Percentiles rank a stretch among this genome's conserved stretches.
Conservation (phyloP, 1,139 yeast genomes). For the Lodderomyces pseudojiufengensis region DNA sequence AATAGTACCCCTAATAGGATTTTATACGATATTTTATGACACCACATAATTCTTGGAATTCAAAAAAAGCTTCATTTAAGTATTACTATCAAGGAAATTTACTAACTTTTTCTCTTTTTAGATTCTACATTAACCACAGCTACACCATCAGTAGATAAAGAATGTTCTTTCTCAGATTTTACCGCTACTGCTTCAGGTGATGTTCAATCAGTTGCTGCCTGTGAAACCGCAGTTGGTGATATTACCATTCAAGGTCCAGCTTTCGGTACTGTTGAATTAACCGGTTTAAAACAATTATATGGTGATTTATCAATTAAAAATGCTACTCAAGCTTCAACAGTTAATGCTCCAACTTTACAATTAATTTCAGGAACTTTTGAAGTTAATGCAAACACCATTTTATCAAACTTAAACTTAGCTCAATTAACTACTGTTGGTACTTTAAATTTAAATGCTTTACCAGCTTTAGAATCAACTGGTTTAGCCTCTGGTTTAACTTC, state of each 20-base stretch:
- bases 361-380: conserved; percentile 69
- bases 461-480: conserved; percentile 69
- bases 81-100: not conserved
- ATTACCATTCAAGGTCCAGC: conserved; percentile 60
- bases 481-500: conserved; percentile 72
- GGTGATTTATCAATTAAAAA: conserved; percentile 71
- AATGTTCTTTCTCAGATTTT: conserved; percentile 50
- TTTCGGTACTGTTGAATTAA: conserved; percentile 54
- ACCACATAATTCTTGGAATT: too few species aligned
- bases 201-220: conserved; percentile 66
- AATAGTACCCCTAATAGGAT: too few species aligned
- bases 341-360: conserved; percentile 76
- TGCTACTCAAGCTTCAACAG: conserved; percentile 56
- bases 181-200: conserved; percentile 79
- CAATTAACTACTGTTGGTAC: conserved; percentile 77
- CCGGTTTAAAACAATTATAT: conserved; percentile 59
- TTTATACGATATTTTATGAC: too few species aligned
- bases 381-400: conserved; percentile 62
- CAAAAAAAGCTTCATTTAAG: too few species aligned
- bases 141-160: conserved; percentile 50
- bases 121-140: conserved; percentile 50
- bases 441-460: conserved; percentile 75
- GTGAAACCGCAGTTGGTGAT: conserved; percentile 81
- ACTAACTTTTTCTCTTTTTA: conserved; percentile 11
- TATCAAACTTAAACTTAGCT: conserved; percentile 71